phyloP scores from a whole-genome alignment of 2,329 filamentous ascomycete species.

The Xylaria sp. region DNA sequence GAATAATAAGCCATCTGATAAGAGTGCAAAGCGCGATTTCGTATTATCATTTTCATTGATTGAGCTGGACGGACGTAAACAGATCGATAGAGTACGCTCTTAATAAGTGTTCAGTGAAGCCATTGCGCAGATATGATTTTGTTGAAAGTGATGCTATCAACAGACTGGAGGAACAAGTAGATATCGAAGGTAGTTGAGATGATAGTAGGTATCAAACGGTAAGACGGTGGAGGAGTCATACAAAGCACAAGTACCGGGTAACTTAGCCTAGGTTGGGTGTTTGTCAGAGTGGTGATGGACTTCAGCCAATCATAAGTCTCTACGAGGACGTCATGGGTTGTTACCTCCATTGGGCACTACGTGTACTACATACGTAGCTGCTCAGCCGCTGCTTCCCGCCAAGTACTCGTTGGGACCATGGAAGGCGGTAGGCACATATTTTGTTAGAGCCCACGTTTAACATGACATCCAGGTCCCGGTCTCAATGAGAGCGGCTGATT shows the following conservation, averaged over 20 bases:
- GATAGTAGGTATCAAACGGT: background rate
- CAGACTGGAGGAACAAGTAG: background rate
- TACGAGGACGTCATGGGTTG: slow-evolving; percentile 13
- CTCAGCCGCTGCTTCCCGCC: background rate
- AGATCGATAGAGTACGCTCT: slow-evolving; percentile 27
- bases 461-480: no score
- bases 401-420: background rate
- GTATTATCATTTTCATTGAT: slow-evolving; percentile 53
- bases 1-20: slow-evolving; percentile 44
- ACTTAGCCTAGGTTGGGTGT: background rate
- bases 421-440: no score
- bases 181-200: background rate
- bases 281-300: slow-evolving; percentile 21
- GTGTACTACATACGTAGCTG: background rate
- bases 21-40: slow-evolving; percentile 49
- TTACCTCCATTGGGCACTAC: background rate
- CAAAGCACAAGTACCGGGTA: background rate
- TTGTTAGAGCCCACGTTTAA: background rate
- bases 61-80: slow-evolving; percentile 31
- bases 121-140: slow-evolving; percentile 21
- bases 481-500: background rate
- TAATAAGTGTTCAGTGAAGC: slow-evolving; percentile 19
- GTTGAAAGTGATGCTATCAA: slow-evolving; percentile 7
- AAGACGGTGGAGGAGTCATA: slow-evolving; percentile 36
- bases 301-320: slow-evolving; percentile 30